Evolutionary conservation across 768 basidiomycete species (phyloP).

Genomic region (Phlebiopsis gigantea): DNA sequence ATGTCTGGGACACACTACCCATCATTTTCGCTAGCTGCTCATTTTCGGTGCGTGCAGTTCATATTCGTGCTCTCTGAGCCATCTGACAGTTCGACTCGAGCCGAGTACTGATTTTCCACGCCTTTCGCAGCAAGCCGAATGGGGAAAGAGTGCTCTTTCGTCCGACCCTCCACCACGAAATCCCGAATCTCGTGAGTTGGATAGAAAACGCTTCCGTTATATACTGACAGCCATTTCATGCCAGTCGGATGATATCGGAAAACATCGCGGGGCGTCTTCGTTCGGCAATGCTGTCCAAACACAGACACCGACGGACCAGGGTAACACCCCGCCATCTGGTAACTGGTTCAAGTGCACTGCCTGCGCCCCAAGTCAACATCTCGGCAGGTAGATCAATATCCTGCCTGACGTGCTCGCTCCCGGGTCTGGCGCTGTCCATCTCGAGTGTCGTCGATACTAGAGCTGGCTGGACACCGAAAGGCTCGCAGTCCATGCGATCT

Average conservation of each 20-base stretch:
- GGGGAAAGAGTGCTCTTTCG: not conserved
- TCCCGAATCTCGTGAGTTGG: not conserved
- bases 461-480: not conserved
- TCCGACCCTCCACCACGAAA: not conserved
- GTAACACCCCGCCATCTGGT: not conserved
- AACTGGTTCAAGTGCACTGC: not conserved
- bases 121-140: not conserved
- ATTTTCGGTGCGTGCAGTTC: no score
- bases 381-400: not conserved
- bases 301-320: conserved; percentile 3
- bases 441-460: not conserved
- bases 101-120: no score
- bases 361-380: not conserved
- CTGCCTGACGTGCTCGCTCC: not conserved
- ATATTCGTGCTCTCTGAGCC: no score
- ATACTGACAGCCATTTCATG: not conserved
- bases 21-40: no score
- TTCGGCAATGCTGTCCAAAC: not conserved
- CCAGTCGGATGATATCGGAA: not conserved
- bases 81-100: no score
- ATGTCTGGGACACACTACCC: no score
- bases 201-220: not conserved
- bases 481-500: not conserved
- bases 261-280: not conserved
- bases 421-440: not conserved